These are phyloP conservation scores for Paramecium biaurelia DNA, from an alignment of 73 alveolate genomes.

Conservation along the genomic window DNA sequence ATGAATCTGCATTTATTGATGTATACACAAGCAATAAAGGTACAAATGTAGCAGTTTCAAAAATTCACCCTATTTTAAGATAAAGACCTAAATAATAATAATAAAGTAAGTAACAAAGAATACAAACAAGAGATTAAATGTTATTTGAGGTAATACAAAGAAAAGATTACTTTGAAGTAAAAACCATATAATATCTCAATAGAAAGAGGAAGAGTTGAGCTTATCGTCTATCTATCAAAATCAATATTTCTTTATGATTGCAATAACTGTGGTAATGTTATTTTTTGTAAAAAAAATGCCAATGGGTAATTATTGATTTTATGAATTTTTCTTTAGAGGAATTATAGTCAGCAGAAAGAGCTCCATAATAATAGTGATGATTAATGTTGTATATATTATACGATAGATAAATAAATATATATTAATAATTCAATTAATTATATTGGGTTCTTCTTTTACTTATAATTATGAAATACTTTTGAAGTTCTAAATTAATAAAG, in stretches of 20 bases:
- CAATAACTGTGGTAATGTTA: neutral
- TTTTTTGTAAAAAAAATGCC: constrained; percentile 42
- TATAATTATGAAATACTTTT: neutral
- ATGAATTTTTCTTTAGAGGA: neutral
- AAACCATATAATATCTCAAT: neutral
- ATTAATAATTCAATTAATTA: neutral
- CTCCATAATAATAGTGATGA: neutral
- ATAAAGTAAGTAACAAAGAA: neutral
- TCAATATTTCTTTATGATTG: neutral
- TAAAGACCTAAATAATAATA: neutral
- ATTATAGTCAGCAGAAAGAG: neutral
- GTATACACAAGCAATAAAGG: constrained; percentile 2
- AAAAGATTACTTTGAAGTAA: constrained; percentile 45
- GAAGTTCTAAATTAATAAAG: constrained; percentile 18
- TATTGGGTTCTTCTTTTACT: neutral
- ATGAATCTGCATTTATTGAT: constrained; percentile 34
- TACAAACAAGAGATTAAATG: neutral
- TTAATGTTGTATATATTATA: neutral
- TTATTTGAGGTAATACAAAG: neutral
- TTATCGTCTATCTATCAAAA: neutral
- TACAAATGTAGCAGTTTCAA: neutral
- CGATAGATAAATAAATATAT: neutral
- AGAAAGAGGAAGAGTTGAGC: constrained; percentile 6
- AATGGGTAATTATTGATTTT: neutral
- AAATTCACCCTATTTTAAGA: neutral